Evolutionary conservation across 2,329 filamentous ascomycete genomes (phyloP), one percentile per base, ranked within the genome.

Genomic region (Penicillium griseofulvum): DNA sequence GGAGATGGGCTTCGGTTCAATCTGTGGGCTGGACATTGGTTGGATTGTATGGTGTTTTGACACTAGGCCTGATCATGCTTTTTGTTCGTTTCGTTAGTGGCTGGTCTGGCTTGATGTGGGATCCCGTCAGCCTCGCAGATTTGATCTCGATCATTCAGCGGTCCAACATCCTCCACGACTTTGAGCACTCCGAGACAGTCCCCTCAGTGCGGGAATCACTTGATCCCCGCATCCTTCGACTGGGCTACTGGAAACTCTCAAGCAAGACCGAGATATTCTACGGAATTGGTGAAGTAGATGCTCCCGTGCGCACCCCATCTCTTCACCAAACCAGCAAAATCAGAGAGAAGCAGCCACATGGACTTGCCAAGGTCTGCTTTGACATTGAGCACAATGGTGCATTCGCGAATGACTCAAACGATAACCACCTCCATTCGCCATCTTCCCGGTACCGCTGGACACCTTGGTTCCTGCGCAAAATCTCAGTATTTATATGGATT

Each of bases 211-310:
- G 63, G 79, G 59, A 79, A 83, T 41, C 77, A 74, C 47, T 82
- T 78, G 65, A 83, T 80, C 57, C 71, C 16, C 83, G 84, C 60
- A 77, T 82, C 5, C 86, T 93, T 64, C 82, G 88, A 42, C 81
- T 97, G n/a, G 91, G 92, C 7, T 95, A 95, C 73, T 97, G 92
- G 90, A 84, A 83, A 55, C 85, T 86, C 26, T 85, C 86, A 17
- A 85, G 85, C 52, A 80, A 81, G 57, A 81, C 83, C 19, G 84
- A 86, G 19, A 78, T 91, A 26, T 95, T 94, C 80, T 91, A 96
- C 68, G 85, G 86, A 2, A 83, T 95, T 53, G 91, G 90, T n/a
- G 83, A 87, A 57, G 80, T 82, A 49, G 81, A 85, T 39, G 57
- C 78, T 68, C 56, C 79, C 71, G 60, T 76, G 69, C 57, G 80